Evolutionary conservation across 495 filamentous ascomycete genomes (phyloP), one percentile per base, ranked within the genome.

Genomic region (Xylaria cubensis): DNA sequence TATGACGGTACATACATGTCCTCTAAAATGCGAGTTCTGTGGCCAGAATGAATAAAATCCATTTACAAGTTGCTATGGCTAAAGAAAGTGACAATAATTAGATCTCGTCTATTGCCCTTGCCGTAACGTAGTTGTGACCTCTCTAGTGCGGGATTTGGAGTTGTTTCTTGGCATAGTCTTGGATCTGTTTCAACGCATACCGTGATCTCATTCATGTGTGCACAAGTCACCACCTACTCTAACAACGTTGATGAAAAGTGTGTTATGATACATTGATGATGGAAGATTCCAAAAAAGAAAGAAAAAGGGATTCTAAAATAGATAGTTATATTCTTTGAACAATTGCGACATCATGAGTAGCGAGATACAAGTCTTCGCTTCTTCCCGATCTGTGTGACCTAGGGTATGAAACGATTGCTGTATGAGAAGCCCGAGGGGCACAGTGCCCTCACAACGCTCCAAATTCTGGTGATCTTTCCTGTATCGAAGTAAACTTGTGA

Each of bases 111-210:
- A 21, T 39, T 7, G 9, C 32, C 4, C 19, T 8, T 39, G 13
- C 26, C 21, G 29, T 59, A 17, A 36, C 32, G 29, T 39, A 3
- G 58, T 61, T 61, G 58, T 61, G 61, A 41, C 21, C 21, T 42
- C 61, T 41, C 17, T 9, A 44, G 15, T 44, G 39, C 26, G 39
- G 41, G 44, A 15, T 50, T 50, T 65, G 17, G 26, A 24, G 61
- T 8, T 21, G 13, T 7, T 44, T 46, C 24, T 29, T 42, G 39
- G 39, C 34, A 32, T n/a, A 8, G 63, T 65, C 42, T 65, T 42
- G 63, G 63, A 36, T 50, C 7, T 3, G 63, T 65, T 65, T 65
- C 42, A 65, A 65, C 39, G 21, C 17, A 17, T 39, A 61, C 34
- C 9, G 39, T 10, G 61, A 44, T 36, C n/a, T 44, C 39, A 29